Evolutionary conservation across 257 asterid species (phyloP), one percentile per base, ranked within the genome.

Genomic region (Solanum arcanum): DNA sequence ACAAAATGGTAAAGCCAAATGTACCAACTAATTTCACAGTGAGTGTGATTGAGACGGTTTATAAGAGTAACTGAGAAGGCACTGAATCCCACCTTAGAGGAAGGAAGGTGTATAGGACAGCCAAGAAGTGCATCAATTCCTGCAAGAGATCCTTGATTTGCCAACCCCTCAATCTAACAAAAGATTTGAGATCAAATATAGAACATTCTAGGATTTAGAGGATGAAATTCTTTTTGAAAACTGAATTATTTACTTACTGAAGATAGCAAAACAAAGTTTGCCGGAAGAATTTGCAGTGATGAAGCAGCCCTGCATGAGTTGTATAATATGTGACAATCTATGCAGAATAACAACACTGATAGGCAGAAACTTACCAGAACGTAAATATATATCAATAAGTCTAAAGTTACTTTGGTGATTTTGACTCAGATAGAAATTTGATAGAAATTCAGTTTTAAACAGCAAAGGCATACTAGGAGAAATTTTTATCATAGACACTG

Each of bases 81-180:
- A 73, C 81, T 73, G 41, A 78, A 78, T 74, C 90, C 89, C 89
- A 94, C 98, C 98, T 95, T 95, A 64, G 95, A 88, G 87, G 97
- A 94, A 87, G 98, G 98, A 91, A 95, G 98, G 90, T 95, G 93
- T 86, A 95, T 78, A 88, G 98, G 98, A 92, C 98, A 95, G 86
- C 98, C 98, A 88, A 95, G 95, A 88, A 95, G 98, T 56, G 98
- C 98, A 93, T 95, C 98, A 75, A 95, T 91, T 86, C 98, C 98
- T 87, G 96, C 96, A 82, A 95, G 95, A 81, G 98, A 94, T 86
- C 97, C 98, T 89, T 91, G 94, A 92, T 95, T 94, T 83, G 95
- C 84, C 88, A 92, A 87, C 88, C 94, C 92, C 93, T 95, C 98
- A 87, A 93, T 93, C 98, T 95, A 89, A 86, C 59, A 90, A 66